phyloP scores from a whole-genome alignment of 441 rosid species.

The Flueggea neowawraea region DNA sequence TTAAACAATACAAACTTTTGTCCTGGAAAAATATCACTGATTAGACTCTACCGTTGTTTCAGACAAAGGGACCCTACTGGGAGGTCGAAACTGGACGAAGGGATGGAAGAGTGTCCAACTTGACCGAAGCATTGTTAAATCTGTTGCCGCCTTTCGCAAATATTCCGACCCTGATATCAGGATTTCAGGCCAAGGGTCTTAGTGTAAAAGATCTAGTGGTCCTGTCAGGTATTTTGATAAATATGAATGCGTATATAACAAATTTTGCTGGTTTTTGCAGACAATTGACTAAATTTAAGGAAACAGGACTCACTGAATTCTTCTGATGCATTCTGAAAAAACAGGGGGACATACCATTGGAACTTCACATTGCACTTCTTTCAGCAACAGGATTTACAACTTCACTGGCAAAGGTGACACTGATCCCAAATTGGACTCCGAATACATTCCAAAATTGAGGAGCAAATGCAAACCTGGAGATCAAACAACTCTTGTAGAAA shows the following conservation, averaged over 20 bases:
- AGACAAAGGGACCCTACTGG: slow-evolving; percentile 64
- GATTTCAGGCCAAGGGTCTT: slow-evolving; percentile 52
- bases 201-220: slow-evolving; percentile 61
- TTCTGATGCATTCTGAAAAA: background rate
- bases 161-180: slow-evolving; percentile 42
- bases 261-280: no score
- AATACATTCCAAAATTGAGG: slow-evolving; percentile 38
- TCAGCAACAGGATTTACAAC: slow-evolving; percentile 65
- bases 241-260: no score
- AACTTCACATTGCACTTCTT: slow-evolving; percentile 65
- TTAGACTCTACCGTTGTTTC: background rate
- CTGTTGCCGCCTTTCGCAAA: slow-evolving; percentile 52
- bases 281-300: no score
- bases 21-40: no score
- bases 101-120: slow-evolving; percentile 60
- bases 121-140: slow-evolving; percentile 32
- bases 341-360: slow-evolving; percentile 70
- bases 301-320: no score
- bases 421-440: slow-evolving; percentile 52
- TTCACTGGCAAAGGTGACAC: slow-evolving; percentile 58
- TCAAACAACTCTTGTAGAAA: slow-evolving; percentile 41
- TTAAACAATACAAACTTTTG: no score
- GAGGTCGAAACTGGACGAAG: slow-evolving; percentile 72
- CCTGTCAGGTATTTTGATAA: slow-evolving; percentile 26
- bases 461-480: slow-evolving; percentile 43